Conservation (phyloP, 345 rosid genomes). For the Gossypium bickii region DNA sequence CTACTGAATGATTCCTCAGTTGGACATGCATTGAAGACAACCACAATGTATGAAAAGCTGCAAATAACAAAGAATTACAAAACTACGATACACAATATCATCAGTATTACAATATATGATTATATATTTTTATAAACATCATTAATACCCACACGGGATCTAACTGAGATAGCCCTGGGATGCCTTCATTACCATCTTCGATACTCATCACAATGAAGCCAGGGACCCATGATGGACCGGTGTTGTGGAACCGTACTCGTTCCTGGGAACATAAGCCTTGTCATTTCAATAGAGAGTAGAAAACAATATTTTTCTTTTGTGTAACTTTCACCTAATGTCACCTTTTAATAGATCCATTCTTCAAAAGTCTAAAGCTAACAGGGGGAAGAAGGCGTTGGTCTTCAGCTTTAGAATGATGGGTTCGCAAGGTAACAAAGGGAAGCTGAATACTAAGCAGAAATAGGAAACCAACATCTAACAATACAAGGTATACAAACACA, state of each 20-base stretch:
- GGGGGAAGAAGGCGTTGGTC: neutral
- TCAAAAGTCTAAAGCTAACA: neutral
- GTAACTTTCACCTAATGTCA: neutral
- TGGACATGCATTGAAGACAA: slow-evolving; percentile 68
- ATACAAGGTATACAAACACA: neutral
- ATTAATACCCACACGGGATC: slow-evolving; percentile 58
- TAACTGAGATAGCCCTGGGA: slow-evolving; percentile 56
- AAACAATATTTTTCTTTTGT: neutral
- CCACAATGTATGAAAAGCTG: slow-evolving; percentile 67
- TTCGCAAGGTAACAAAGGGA: neutral
- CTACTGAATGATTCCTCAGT: slow-evolving; percentile 45
- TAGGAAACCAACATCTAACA: neutral
- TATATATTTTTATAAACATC: neutral
- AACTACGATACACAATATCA: slow-evolving; percentile 4
- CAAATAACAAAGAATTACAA: slow-evolving; percentile 16
- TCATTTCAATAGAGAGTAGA: neutral
- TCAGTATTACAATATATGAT: neutral
- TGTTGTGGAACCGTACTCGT: slow-evolving; percentile 69
- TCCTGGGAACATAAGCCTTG: slow-evolving; percentile 31
- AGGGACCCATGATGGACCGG: slow-evolving; percentile 63
- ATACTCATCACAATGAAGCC: slow-evolving; percentile 86
- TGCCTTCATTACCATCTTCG: slow-evolving; percentile 70
- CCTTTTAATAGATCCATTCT: neutral
- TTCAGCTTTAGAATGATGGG: neutral
- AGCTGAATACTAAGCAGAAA: neutral